A percentile compares a stretch with the other conserved stretches of the same genome.
Evolutionary conservation across 2,329 filamentous ascomycete species (phyloP).

Genomic region (Didymella exigua): DNA sequence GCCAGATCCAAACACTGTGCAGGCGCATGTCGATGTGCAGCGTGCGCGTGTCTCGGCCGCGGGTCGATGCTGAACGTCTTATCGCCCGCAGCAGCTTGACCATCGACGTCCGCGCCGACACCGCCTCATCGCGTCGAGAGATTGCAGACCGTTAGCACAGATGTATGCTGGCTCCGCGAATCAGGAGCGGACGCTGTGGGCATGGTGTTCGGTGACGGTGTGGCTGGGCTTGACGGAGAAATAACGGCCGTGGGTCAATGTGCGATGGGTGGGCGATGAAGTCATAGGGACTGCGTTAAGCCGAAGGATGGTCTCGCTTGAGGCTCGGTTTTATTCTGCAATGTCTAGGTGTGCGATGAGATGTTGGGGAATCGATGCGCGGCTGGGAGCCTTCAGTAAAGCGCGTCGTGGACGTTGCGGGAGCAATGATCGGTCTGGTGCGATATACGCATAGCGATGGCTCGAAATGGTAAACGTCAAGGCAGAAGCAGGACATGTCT

Average conservation of each 20-base stretch:
- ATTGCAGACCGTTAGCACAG: background rate
- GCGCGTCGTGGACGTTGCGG: background rate
- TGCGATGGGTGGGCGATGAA: background rate
- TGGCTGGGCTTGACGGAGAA: conserved; percentile 1
- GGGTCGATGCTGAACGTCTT: conserved; percentile 10
- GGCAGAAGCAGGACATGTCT: no score
- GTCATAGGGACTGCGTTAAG: conserved; percentile 5
- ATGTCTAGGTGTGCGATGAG: background rate
- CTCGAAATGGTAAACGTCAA: background rate
- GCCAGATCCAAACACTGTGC: no score
- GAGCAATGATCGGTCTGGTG: background rate
- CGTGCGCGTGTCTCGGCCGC: conserved; percentile 9
- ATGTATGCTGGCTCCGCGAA: conserved; percentile 1
- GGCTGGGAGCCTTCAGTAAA: background rate
- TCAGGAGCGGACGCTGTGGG: background rate
- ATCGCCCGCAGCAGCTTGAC: no score
- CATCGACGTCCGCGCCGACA: conserved; percentile 3
- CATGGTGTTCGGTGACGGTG: background rate
- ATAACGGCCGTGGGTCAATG: background rate
- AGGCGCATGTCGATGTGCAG: background rate
- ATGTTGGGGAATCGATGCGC: background rate
- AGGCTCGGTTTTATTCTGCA: background rate
- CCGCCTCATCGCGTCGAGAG: background rate
- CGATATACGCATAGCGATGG: background rate
- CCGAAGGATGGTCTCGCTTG: background rate